Base-by-base conservation (phyloP, 129 eudicot species). In the Ambrosia artemisiifolia region DNA sequence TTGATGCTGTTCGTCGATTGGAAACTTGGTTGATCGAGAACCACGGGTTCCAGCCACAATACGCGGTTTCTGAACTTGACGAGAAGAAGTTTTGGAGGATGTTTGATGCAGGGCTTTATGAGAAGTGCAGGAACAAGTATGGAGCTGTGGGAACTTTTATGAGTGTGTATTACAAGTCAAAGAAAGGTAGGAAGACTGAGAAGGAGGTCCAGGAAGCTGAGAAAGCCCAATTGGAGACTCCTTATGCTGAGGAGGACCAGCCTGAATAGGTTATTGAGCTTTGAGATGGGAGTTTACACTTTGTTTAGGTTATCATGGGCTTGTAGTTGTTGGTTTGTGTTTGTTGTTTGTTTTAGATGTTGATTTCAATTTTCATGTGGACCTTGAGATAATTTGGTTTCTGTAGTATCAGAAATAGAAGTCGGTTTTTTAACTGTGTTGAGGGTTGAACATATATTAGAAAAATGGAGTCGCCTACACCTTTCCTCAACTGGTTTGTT, bases 151-250 rank as follows among this genome's bases (percentile, higher is more conserved):
- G 99, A 3, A 95, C 96, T 2, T 95, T 95, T 78, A 95, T 95
- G 99, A 95, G 97, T 55, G 96, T 95, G 77, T 95, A 90, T 71
- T 95, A 95, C 77, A 95, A 95, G 85, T 95, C 78, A 14, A 95
- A 95, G 97, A 95, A 95, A 77, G 97, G 99, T 18, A 85, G 88
- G 89, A 95, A 95, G 88, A 95, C 96, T 0, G 99, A 95, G 80
- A 95, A 95, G 79, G 99, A 94, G 78, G 97, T 95, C 17, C 96
- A 86, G 80, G 99, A 95, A 67, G 99, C 99, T 11, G 99, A 95
- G 77, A 86, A 87, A 68, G 98, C 98, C 28, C 74, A 80, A 16
- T 67, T 84, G 13, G 99, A 95, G 74, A 79, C 93, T 3, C 86
- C 99, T 1, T 83, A 84, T 67, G 89, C 90, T n/a, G 99, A 95